Conservation (phyloP, 345 rosid genomes). For the Toxicodendron radicans region DNA sequence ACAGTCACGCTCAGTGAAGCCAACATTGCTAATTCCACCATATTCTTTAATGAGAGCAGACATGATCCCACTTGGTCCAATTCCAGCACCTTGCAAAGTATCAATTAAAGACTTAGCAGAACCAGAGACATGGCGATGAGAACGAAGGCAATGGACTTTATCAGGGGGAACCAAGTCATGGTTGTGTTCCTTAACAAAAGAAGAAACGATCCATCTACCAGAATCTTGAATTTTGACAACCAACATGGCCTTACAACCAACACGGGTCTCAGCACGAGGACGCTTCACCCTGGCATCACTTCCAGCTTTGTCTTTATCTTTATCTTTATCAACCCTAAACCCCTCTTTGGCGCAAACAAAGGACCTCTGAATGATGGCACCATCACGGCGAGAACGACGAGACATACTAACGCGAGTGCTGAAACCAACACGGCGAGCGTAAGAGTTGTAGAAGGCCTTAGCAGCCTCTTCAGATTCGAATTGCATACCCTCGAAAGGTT, state of each 20-base stretch:
- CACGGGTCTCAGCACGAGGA: conserved; percentile 34
- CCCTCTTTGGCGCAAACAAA: conserved; percentile 47
- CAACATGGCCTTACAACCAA: conserved; percentile 39
- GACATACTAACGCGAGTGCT: conserved; percentile 46
- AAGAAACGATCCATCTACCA: conserved; percentile 37
- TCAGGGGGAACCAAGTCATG: conserved; percentile 39
- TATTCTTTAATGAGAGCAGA: conserved; percentile 36
- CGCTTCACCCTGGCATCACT: conserved; percentile 36
- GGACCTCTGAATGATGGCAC: conserved; percentile 42
- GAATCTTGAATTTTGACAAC: conserved; percentile 37
- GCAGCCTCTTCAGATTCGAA: conserved; percentile 49
- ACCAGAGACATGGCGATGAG: conserved; percentile 40
- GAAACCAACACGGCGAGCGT: conserved; percentile 45
- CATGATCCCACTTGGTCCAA: conserved; percentile 39
- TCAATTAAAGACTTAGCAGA: conserved; percentile 35
- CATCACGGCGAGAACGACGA: conserved; percentile 45
- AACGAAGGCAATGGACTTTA: conserved; percentile 40
- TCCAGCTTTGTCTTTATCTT: conserved; percentile 22
- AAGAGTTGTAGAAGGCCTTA: conserved; percentile 42
- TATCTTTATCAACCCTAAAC: conserved; percentile 19
- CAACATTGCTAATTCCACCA: conserved; percentile 40
- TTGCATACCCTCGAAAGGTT: conserved; percentile 43
- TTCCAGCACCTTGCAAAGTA: conserved; percentile 38
- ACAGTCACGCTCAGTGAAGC: conserved; percentile 38
- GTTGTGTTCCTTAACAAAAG: conserved; percentile 30